phyloP scores from a whole-genome alignment of 1,139 yeast genomes.

The Blastobotrys malaysiensis region DNA sequence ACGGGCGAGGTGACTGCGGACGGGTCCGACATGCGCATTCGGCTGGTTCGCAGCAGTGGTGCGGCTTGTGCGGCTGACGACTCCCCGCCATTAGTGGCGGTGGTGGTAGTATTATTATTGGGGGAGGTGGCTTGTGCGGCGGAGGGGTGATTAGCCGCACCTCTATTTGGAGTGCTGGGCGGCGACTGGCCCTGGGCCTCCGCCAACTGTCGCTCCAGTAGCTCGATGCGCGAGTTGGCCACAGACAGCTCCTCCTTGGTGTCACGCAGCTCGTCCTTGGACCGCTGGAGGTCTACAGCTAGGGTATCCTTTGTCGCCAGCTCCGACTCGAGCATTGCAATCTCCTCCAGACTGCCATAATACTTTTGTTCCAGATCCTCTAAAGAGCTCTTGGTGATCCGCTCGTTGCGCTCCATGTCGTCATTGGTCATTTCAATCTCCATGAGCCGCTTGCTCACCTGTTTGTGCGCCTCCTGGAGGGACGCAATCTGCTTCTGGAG shows the following conservation, averaged over 20 bases:
- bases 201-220: constrained; percentile 5
- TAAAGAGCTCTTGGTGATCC: constrained; percentile 30
- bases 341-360: constrained; percentile 30
- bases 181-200: neutral
- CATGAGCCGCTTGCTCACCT: constrained; percentile 28
- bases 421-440: constrained; percentile 38
- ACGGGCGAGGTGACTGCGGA: constrained; percentile 12
- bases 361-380: constrained; percentile 31
- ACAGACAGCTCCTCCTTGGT: constrained; percentile 31
- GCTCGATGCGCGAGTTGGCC: constrained; percentile 14
- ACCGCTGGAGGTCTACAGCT: constrained; percentile 31
- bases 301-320: constrained; percentile 26
- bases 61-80: constrained; percentile 4
- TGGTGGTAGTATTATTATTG: neutral
- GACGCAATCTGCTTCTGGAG: constrained; percentile 27
- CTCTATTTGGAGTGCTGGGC: too few relatives aligned
- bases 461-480: constrained; percentile 27
- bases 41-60: constrained; percentile 2
- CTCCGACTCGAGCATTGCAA: constrained; percentile 35
- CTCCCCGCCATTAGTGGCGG: neutral
- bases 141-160: too few relatives aligned
- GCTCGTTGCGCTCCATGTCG: constrained; percentile 35
- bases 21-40: constrained; percentile 13
- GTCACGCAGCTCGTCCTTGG: constrained; percentile 34
- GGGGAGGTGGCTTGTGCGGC: neutral